Percentiles rank a stretch among this genome's conserved stretches.
phyloP scores from a whole-genome alignment of 768 basidiomycete species.

The Auricularia heimuer region DNA sequence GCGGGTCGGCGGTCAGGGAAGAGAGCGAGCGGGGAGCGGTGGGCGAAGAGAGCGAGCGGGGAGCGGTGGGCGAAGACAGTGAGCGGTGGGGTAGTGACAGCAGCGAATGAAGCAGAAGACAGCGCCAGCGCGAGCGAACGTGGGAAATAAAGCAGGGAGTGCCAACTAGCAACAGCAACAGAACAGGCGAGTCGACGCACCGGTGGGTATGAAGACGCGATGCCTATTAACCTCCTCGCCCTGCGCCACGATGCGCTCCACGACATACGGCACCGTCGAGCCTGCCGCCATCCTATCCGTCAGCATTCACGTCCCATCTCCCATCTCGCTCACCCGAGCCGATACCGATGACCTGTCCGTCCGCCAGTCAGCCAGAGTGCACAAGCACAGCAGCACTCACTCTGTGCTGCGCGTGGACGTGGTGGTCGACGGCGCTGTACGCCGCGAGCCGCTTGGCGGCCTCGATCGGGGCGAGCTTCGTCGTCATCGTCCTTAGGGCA shows the following conservation, averaged over 20 bases:
- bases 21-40: no score
- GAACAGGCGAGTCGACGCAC: constrained; percentile 25
- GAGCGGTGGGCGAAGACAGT: no score
- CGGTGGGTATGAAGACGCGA: constrained; percentile 85
- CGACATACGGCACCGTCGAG: constrained; percentile 93
- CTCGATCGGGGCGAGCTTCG: constrained; percentile 38
- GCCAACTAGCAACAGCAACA: no score
- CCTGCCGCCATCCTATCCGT: constrained; percentile 37
- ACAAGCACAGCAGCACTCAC: constrained; percentile 28
- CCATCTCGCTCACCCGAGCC: constrained; percentile 52
- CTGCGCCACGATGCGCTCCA: constrained; percentile 86
- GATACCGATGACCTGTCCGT: constrained; percentile 66
- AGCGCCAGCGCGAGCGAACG: not conserved
- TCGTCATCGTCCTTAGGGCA: not conserved
- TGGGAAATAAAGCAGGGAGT: no score
- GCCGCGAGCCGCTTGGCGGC: constrained; percentile 85
- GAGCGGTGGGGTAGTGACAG: not conserved
- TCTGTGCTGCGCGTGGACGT: constrained; percentile 74
- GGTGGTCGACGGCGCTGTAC: constrained; percentile 86
- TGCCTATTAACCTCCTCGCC: constrained; percentile 63
- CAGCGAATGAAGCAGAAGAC: not conserved
- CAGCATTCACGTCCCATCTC: not conserved
- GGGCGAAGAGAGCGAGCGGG: no score
- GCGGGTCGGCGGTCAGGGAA: no score
- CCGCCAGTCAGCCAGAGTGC: constrained; percentile 3